Evolutionary conservation across 768 basidiomycete genomes (phyloP).

Genomic region (Chalciporus piperatus): DNA sequence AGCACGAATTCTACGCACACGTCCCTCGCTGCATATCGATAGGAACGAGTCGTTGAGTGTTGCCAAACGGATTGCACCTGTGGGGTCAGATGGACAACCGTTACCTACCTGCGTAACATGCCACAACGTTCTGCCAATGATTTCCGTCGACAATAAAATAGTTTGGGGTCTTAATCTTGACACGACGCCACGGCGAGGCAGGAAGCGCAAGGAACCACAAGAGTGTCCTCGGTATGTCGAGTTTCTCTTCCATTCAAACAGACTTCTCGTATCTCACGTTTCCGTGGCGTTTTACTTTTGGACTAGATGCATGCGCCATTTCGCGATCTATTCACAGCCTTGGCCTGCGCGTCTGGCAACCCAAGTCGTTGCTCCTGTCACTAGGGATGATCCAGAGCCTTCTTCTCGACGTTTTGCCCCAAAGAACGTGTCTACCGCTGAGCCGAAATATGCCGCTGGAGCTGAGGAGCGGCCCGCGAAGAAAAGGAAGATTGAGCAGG

Average conservation of each 20-base stretch:
- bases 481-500: conserved; percentile 45
- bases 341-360: conserved; percentile 66
- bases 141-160: conserved; percentile 69
- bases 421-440: conserved; percentile 48
- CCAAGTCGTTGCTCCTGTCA: conserved; percentile 43
- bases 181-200: conserved; percentile 40
- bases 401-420: conserved; percentile 48
- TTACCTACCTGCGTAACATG: conserved; percentile 74
- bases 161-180: conserved; percentile 69
- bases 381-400: conserved; percentile 43
- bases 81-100: conserved; percentile 63
- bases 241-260: conserved; percentile 22
- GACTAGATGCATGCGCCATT: conserved; percentile 73
- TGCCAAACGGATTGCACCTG: conserved; percentile 42
- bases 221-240: conserved; percentile 69
- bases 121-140: conserved; percentile 68
- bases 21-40: conserved; percentile 38
- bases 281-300: conserved; percentile 10
- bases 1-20: conserved; percentile 48
- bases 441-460: conserved; percentile 52
- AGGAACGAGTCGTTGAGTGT: conserved; percentile 38
- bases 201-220: conserved; percentile 59
- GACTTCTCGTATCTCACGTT: conserved; percentile 11
- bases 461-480: conserved; percentile 45
- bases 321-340: conserved; percentile 66